Conservation (phyloP, 2,329 filamentous ascomycete species). For the Septoria linicola region DNA sequence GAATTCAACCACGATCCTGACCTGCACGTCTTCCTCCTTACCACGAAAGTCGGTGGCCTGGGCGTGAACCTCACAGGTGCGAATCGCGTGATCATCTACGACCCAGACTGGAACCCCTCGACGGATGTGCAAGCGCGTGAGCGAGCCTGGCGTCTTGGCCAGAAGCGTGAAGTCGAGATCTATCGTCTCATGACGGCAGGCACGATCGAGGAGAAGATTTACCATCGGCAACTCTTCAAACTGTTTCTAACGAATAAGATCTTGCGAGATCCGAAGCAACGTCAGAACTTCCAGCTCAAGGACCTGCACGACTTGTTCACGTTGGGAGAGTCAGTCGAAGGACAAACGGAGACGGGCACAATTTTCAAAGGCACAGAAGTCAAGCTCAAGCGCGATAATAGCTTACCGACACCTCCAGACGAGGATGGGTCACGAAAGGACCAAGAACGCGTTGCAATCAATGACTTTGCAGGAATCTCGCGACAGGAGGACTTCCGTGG, state of each 20-base stretch:
- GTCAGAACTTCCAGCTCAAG: conserved; percentile 83
- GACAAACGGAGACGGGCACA: conserved; percentile 76
- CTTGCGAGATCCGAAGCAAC: conserved; percentile 87
- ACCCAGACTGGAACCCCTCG: conserved; percentile 98
- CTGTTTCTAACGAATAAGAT: conserved; percentile 98
- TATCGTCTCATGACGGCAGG: conserved; percentile 98
- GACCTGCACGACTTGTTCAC: conserved; percentile 92
- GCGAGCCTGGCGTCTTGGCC: conserved; percentile 90
- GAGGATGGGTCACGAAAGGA: conserved; percentile 28
- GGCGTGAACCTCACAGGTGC: conserved; percentile 94
- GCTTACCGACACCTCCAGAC: conserved; percentile 32
- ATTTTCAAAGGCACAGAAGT: conserved; percentile 88
- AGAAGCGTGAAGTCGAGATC: conserved; percentile 92
- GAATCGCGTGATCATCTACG: conserved; percentile 94
- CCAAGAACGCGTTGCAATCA: conserved; percentile 24
- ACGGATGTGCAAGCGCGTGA: conserved; percentile 95
- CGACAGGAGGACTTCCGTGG: conserved; percentile 46
- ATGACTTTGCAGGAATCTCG: conserved; percentile 43
- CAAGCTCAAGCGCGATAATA: conserved; percentile 49
- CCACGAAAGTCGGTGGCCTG: conserved; percentile 90
- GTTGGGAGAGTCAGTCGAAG: conserved; percentile 63
- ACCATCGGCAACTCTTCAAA: conserved; percentile 97
- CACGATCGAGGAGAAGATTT: conserved; percentile 99
- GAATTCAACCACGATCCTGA: conserved; percentile 81
- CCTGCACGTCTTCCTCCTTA: conserved; percentile 86